A percentile compares a stretch with the other conserved stretches of the same genome.
These are phyloP conservation scores for Albifimbria verrucaria DNA, from an alignment of 2,329 filamentous ascomycete genomes.

Conservation along the genomic window DNA sequence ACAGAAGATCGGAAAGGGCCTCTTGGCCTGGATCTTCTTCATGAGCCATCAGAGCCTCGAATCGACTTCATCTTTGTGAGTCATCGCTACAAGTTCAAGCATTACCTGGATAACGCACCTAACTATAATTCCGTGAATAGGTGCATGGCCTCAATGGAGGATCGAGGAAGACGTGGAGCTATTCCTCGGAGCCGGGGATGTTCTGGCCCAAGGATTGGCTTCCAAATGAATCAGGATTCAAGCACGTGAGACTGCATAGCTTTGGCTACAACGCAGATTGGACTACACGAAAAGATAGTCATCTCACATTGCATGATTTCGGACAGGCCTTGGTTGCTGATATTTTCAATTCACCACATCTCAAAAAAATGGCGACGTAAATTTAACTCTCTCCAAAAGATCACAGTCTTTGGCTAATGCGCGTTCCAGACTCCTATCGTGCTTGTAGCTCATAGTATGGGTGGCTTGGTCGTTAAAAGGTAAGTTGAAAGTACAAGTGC, in stretches of 20 bases:
- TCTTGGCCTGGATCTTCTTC: constrained; percentile 16
- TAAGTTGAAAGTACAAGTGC: too few species aligned
- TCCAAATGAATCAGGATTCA: constrained; percentile 23
- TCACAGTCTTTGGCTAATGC: too few species aligned
- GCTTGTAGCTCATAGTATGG: not conserved
- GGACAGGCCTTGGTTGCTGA: constrained; percentile 25
- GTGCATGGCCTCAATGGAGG: constrained; percentile 37
- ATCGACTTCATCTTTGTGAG: constrained; percentile 34
- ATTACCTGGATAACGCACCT: too few species aligned
- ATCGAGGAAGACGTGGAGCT: constrained; percentile 36
- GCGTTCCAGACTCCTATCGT: not conserved
- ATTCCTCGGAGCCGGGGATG: constrained; percentile 11
- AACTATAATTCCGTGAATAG: too few species aligned
- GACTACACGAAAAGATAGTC: constrained; percentile 17
- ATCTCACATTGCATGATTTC: constrained; percentile 28
- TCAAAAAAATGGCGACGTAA: constrained; percentile 9
- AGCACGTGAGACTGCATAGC: constrained; percentile 22
- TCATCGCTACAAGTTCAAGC: too few species aligned
- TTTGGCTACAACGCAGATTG: constrained; percentile 33
- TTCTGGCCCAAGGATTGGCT: constrained; percentile 39
- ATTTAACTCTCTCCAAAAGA: not conserved
- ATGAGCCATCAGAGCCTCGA: constrained; percentile 15
- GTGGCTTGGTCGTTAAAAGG: not conserved
- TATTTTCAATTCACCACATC: constrained; percentile 17
- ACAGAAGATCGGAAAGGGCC: not conserved